Conservation (phyloP, 1,284 basidiomycete species). For the Xerocomus nothofagi region DNA sequence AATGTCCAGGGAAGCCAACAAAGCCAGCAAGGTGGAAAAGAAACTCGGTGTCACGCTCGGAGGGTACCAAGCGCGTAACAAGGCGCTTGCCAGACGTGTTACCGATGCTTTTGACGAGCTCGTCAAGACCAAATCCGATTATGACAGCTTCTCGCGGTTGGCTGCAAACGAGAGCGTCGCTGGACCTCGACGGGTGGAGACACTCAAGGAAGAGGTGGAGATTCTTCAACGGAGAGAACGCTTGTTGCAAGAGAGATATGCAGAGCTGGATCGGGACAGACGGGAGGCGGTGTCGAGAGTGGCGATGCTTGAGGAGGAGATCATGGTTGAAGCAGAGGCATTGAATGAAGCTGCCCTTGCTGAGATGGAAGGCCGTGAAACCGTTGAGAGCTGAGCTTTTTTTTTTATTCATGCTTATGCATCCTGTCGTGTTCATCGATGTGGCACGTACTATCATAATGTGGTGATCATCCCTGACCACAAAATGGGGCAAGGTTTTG, state of each 20-base stretch:
- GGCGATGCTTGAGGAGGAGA: constrained; percentile 64
- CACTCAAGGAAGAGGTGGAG: constrained; percentile 83
- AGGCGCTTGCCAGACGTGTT: constrained; percentile 68
- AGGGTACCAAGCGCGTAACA: constrained; percentile 84
- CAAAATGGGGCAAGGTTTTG: too few relatives aligned
- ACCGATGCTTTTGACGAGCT: constrained; percentile 70
- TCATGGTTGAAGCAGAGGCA: constrained; percentile 81
- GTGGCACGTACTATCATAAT: background rate
- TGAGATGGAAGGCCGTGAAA: constrained; percentile 48
- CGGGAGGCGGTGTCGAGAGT: constrained; percentile 64
- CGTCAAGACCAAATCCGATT: constrained; percentile 64
- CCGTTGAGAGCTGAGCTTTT: background rate
- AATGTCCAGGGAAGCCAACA: constrained; percentile 83
- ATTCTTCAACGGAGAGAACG: constrained; percentile 74
- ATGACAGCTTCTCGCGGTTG: constrained; percentile 77
- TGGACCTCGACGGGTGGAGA: constrained; percentile 72
- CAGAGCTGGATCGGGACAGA: constrained; percentile 77
- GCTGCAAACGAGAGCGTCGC: constrained; percentile 70
- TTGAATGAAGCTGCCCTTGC: constrained; percentile 74
- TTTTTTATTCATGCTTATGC: constrained; percentile 20
- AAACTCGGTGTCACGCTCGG: constrained; percentile 86
- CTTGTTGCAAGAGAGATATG: constrained; percentile 77
- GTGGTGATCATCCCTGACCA: too few relatives aligned
- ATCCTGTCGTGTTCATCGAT: background rate
- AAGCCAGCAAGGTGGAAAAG: constrained; percentile 88